Evolutionary conservation across 768 basidiomycete species (phyloP).

Genomic region (Ramaria sp.): DNA sequence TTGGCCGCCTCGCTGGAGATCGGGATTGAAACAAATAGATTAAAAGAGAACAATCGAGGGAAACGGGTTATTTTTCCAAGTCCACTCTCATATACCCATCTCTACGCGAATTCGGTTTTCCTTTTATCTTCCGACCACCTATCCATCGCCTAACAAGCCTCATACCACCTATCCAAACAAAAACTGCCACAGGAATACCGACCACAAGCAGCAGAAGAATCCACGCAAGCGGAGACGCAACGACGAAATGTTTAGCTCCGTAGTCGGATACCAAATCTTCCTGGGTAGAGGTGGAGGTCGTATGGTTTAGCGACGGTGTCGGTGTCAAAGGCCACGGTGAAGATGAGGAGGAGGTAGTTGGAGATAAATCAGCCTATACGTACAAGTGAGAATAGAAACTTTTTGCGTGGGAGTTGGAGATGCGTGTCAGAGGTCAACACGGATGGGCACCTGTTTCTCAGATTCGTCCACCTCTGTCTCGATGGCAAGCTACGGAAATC

Average conservation of each 20-base stretch:
- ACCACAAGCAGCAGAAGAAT: slow-evolving; percentile 23
- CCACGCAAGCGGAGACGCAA: slow-evolving; percentile 3
- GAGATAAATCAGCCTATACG: slow-evolving; percentile 8
- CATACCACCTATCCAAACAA: slow-evolving; percentile 43
- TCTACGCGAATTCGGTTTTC: slow-evolving; percentile 1
- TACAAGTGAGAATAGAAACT: slow-evolving; percentile 14
- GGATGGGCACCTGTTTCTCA: slow-evolving; percentile 86
- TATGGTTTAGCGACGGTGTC: too few relatives aligned
- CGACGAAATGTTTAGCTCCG: background rate
- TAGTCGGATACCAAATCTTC: background rate
- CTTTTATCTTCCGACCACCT: slow-evolving; percentile 29
- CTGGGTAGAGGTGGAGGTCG: background rate
- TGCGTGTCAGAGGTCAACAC: slow-evolving; percentile 75
- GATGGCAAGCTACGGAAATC: slow-evolving; percentile 18
- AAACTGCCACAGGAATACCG: slow-evolving; percentile 30
- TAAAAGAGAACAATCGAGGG: background rate
- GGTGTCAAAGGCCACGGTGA: slow-evolving; percentile 15
- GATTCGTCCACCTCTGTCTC: slow-evolving; percentile 46
- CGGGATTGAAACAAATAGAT: background rate
- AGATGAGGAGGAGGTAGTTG: slow-evolving; percentile 13
- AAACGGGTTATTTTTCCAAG: slow-evolving; percentile 29
- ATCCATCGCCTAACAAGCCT: slow-evolving; percentile 30
- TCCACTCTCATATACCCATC: slow-evolving; percentile 23
- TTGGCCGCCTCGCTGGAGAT: background rate
- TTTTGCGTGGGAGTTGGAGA: slow-evolving; percentile 9